Evolutionary conservation across 2,329 filamentous ascomycete species (phyloP).

Genomic region (Thielaviopsis populi): DNA sequence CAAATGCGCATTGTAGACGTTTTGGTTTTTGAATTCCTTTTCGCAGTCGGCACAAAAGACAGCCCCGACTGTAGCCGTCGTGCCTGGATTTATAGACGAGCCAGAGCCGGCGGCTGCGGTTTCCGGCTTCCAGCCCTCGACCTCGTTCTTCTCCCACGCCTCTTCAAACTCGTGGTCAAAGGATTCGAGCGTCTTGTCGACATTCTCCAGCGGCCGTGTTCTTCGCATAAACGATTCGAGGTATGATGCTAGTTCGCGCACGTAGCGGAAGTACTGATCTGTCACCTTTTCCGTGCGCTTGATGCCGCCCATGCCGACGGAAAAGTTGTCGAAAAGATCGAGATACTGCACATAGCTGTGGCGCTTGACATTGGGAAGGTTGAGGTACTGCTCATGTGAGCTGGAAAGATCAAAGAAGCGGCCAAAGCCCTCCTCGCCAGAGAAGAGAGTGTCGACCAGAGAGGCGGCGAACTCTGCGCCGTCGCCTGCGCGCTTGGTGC

Average conservation of each 20-base stretch:
- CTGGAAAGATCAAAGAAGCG: conserved; percentile 80
- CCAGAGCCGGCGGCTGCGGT: conserved; percentile 26
- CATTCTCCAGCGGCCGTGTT: conserved; percentile 71
- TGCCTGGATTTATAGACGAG: conserved; percentile 6
- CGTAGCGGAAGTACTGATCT: conserved; percentile 82
- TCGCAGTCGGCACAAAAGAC: conserved; percentile 86
- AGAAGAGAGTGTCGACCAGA: conserved; percentile 82
- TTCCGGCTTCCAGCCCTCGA: conserved; percentile 63
- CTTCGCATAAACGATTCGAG: conserved; percentile 77
- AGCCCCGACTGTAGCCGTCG: conserved; percentile 42
- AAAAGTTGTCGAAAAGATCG: conserved; percentile 77
- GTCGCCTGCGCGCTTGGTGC: conserved; percentile 46
- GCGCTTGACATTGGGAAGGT: conserved; percentile 73
- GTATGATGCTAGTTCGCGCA: conserved; percentile 65
- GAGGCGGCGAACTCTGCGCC: conserved; percentile 36
- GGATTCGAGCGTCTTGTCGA: conserved; percentile 57
- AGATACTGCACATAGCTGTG: conserved; percentile 86
- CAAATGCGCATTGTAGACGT: conserved; percentile 82
- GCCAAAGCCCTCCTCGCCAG: conserved; percentile 85
- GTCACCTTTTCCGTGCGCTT: conserved; percentile 76
- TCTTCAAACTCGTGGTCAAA: conserved; percentile 77
- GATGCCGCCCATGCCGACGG: conserved; percentile 55
- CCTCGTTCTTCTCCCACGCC: conserved; percentile 64
- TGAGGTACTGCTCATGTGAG: conserved; percentile 77
- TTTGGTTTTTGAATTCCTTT: conserved; percentile 89